These are phyloP conservation scores for Escovopsis weberi DNA, from an alignment of 2,329 filamentous ascomycete genomes.

Conservation along the genomic window DNA sequence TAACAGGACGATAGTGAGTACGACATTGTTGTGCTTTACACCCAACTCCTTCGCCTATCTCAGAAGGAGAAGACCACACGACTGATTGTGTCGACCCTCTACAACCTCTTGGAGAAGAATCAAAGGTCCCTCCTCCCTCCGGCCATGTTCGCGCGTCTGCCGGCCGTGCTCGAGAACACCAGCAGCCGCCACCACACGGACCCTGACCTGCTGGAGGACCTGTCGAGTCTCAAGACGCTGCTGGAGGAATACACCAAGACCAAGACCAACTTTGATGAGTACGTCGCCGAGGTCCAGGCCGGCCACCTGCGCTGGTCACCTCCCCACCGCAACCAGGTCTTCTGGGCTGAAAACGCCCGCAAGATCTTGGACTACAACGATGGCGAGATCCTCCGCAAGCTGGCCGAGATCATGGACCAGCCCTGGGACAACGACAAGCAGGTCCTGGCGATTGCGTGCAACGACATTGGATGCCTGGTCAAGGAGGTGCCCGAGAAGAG, in stretches of 20 bases:
- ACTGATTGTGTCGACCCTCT: slow-evolving; percentile 74
- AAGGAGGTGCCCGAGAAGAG: slow-evolving; percentile 81
- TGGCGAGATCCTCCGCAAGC: slow-evolving; percentile 60
- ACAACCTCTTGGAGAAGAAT: slow-evolving; percentile 65
- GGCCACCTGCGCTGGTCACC: slow-evolving; percentile 89
- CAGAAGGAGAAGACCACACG: slow-evolving; percentile 97
- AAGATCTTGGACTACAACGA: slow-evolving; percentile 75
- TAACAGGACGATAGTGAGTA: slow-evolving; percentile 53
- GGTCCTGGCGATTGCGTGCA: slow-evolving; percentile 83
- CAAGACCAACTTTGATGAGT: slow-evolving; percentile 74
- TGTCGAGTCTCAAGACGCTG: slow-evolving; percentile 45
- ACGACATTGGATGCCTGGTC: slow-evolving; percentile 78
- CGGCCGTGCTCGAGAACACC: slow-evolving; percentile 48
- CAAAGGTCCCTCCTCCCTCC: slow-evolving; percentile 63
- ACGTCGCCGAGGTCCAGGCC: slow-evolving; percentile 70
- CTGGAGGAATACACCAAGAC: slow-evolving; percentile 54
- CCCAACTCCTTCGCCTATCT: slow-evolving; percentile 79
- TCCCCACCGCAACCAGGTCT: slow-evolving; percentile 70
- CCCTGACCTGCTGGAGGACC: slow-evolving; percentile 48
- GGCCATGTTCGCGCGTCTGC: slow-evolving; percentile 75
- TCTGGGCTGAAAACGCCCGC: slow-evolving; percentile 85
- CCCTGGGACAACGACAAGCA: slow-evolving; percentile 71
- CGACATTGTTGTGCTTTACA: slow-evolving; percentile 81
- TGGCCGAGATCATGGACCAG: slow-evolving; percentile 68
- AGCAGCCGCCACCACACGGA: slow-evolving; percentile 48